Evolutionary conservation across 1,284 basidiomycete genomes (phyloP).

Genomic region (Trichosporon coremiiforme): DNA sequence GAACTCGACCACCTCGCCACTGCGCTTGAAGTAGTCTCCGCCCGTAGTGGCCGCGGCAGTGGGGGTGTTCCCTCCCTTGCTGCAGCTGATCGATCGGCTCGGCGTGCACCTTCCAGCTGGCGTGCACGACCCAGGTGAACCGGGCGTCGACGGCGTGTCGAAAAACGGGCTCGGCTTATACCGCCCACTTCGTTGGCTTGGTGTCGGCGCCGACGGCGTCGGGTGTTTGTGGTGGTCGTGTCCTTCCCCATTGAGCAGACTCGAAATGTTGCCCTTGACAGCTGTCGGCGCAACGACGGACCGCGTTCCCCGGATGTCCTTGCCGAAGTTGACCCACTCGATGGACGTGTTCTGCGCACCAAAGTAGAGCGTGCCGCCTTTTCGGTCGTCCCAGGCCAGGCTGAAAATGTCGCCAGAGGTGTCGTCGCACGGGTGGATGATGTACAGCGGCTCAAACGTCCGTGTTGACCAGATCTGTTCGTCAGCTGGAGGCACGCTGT

Average conservation of each 20-base stretch:
- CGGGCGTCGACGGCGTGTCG: constrained; percentile 40
- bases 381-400: constrained; percentile 71
- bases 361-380: constrained; percentile 73
- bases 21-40: background rate
- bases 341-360: constrained; percentile 86
- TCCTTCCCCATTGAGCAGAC: background rate
- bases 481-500: constrained; percentile 23
- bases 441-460: constrained; percentile 70
- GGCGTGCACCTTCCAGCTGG: constrained; percentile 22
- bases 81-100: constrained; percentile 14
- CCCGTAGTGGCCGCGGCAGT: background rate
- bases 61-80: background rate
- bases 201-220: constrained; percentile 21
- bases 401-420: constrained; percentile 90
- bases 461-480: constrained; percentile 79
- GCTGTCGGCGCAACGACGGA: constrained; percentile 8
- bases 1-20: constrained; percentile 40
- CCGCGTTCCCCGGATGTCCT: constrained; percentile 19
- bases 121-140: constrained; percentile 22
- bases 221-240: background rate
- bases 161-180: constrained; percentile 53
- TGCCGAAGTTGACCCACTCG: constrained; percentile 74
- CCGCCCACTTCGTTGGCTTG: constrained; percentile 46
- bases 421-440: constrained; percentile 80
- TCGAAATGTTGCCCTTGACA: constrained; percentile 16